phyloP scores from a whole-genome alignment of 495 filamentous ascomycete genomes.

The Clohesyomyces aquaticus region DNA sequence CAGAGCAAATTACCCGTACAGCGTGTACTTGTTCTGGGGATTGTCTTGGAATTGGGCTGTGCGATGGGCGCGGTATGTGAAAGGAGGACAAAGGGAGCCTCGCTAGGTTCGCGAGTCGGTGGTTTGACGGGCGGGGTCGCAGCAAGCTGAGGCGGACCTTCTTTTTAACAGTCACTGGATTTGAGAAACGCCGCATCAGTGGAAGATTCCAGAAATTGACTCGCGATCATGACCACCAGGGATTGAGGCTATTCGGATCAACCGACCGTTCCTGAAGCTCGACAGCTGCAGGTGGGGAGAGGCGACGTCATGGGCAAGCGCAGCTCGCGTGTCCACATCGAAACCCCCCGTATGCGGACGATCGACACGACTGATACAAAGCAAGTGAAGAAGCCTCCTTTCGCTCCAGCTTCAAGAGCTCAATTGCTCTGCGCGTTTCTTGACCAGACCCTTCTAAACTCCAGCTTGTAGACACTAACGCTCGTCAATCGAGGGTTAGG shows the following conservation, averaged over 20 bases:
- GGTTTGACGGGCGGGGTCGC: slow-evolving; percentile 31
- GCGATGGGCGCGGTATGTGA: slow-evolving; percentile 7
- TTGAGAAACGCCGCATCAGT: not conserved
- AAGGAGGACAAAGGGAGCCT: slow-evolving; percentile 19
- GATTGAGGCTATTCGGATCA: slow-evolving; percentile 17
- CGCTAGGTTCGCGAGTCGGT: slow-evolving; percentile 1
- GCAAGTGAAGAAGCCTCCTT: not conserved
- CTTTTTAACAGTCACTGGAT: slow-evolving; percentile 20
- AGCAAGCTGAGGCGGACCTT: not conserved
- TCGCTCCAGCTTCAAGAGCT: not conserved
- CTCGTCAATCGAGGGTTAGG: not conserved
- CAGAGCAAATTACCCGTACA: not conserved
- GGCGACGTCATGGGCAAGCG: not conserved
- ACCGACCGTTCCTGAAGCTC: slow-evolving; percentile 15
- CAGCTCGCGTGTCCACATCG: not conserved
- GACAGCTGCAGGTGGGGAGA: not conserved
- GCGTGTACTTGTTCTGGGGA: not conserved
- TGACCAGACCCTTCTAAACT: not conserved
- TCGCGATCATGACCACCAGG: not conserved
- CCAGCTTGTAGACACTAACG: not conserved
- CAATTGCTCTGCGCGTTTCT: not conserved
- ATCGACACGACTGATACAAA: not conserved
- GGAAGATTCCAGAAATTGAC: not conserved
- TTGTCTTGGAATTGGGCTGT: slow-evolving; percentile 7
- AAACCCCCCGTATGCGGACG: not conserved